These are phyloP conservation scores for Fusarium fujikuroi DNA, from an alignment of 2,329 filamentous ascomycete species.

Conservation along the genomic window DNA sequence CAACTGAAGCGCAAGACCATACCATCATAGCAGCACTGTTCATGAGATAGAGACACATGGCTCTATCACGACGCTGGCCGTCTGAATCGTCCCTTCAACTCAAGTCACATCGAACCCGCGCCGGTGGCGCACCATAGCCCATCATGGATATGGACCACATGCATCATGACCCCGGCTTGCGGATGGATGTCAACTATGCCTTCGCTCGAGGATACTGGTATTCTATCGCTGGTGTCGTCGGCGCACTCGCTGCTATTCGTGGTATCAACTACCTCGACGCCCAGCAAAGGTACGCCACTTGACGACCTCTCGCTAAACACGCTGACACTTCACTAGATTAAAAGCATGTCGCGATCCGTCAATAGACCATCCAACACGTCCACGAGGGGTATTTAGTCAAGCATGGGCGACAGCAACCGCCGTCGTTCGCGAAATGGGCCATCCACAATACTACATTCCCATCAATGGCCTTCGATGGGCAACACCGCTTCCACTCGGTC, in stretches of 20 bases:
- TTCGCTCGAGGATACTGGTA: constrained; percentile 70
- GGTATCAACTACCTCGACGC: constrained; percentile 57
- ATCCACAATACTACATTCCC: constrained; percentile 64
- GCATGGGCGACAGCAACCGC: constrained; percentile 69
- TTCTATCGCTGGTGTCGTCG: constrained; percentile 62
- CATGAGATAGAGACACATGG: background rate
- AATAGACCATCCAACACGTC: constrained; percentile 62
- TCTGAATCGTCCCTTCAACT: background rate
- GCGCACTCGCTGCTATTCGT: constrained; percentile 54
- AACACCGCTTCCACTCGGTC: constrained; percentile 68
- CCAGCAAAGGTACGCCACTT: constrained; percentile 51
- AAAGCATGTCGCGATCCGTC: constrained; percentile 57
- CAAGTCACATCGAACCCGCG: background rate
- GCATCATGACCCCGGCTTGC: constrained; percentile 48
- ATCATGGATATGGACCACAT: constrained; percentile 50
- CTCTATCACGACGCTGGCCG: constrained; percentile 12
- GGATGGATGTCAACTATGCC: constrained; percentile 58
- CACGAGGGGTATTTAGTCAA: constrained; percentile 58
- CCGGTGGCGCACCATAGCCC: constrained; percentile 7
- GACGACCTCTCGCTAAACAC: accelerated
- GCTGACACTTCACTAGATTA: constrained; percentile 52
- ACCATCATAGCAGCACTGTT: background rate
- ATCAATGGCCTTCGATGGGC: constrained; percentile 62
- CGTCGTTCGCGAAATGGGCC: constrained; percentile 64
- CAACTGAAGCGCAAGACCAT: background rate